A percentile compares a stretch with the other conserved stretches of the same genome.
Evolutionary conservation across 202 grass and related monocot genomes (phyloP).

Genomic region (Musa balbisiana): DNA sequence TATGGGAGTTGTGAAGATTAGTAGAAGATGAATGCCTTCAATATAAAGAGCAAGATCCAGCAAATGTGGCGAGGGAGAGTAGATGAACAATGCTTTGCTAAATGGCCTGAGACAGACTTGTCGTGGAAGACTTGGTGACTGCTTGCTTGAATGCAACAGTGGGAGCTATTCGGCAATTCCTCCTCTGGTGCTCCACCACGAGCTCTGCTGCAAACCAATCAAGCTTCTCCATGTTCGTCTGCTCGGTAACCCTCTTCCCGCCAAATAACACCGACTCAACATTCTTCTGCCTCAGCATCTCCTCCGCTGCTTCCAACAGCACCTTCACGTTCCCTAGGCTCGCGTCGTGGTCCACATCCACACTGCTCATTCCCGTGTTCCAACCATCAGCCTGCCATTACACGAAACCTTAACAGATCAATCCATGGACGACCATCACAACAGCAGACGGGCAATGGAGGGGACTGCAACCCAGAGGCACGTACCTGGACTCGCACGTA

Average conservation of each 20-base stretch:
- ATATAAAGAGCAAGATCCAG: too few species aligned
- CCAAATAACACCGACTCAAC: background rate
- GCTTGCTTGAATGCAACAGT: background rate
- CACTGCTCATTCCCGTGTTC: background rate
- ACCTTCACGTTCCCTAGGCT: background rate
- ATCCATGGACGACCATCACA: too few species aligned
- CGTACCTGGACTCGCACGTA: slow-evolving; percentile 7
- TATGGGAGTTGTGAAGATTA: too few species aligned
- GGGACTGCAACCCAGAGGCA: background rate
- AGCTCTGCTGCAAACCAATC: background rate
- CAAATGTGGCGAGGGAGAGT: too few species aligned
- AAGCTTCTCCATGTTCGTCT: background rate
- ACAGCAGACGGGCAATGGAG: too few species aligned
- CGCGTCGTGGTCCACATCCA: background rate
- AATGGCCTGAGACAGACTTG: too few species aligned
- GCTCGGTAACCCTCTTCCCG: background rate
- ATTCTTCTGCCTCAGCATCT: background rate
- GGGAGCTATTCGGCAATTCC: background rate
- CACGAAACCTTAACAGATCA: background rate
- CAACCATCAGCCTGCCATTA: background rate
- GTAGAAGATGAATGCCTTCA: too few species aligned
- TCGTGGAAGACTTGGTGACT: too few species aligned
- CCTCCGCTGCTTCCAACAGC: background rate
- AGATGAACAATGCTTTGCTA: too few species aligned
- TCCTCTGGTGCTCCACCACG: background rate